phyloP scores from a whole-genome alignment of 352 stramenopile species.

The Phytopythium sindhum region DNA sequence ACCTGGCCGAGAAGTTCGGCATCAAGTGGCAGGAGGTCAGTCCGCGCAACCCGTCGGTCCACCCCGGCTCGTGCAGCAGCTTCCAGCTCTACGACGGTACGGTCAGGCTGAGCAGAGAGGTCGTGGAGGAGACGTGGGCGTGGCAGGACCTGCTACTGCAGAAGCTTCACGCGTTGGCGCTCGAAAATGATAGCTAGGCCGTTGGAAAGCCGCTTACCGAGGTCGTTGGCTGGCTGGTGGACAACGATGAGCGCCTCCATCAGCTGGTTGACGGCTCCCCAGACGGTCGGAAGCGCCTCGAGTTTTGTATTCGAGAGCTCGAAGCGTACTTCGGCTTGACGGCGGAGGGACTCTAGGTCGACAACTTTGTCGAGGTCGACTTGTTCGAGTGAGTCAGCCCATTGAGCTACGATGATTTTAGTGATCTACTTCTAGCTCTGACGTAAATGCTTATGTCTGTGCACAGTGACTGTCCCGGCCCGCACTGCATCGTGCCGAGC shows the following conservation, averaged over 20 bases:
- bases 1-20: slow-evolving; percentile 30
- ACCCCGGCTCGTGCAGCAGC: slow-evolving; percentile 47
- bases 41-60: slow-evolving; percentile 52
- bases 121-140: slow-evolving; percentile 38
- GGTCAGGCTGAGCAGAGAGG: slow-evolving; percentile 24
- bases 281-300: slow-evolving; percentile 25
- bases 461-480: slow-evolving; percentile 37
- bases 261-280: slow-evolving; percentile 18
- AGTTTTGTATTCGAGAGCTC: slow-evolving; percentile 58
- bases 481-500: slow-evolving; percentile 44
- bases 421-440: too few species aligned
- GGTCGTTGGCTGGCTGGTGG: slow-evolving; percentile 33
- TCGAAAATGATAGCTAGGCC: slow-evolving; percentile 16
- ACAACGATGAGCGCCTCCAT: slow-evolving; percentile 18
- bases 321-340: slow-evolving; percentile 53
- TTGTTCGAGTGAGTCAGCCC: slow-evolving; percentile 26
- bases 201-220: slow-evolving; percentile 16
- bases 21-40: slow-evolving; percentile 59
- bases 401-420: too few species aligned
- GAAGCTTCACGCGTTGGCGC: slow-evolving; percentile 39
- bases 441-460: slow-evolving; percentile 21
- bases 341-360: slow-evolving; percentile 44
- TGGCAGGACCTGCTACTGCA: slow-evolving; percentile 42
- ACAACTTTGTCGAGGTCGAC: slow-evolving; percentile 50
- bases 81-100: slow-evolving; percentile 40